Base-by-base conservation (phyloP, 164 flowering plant species). In the Vitis riparia region DNA sequence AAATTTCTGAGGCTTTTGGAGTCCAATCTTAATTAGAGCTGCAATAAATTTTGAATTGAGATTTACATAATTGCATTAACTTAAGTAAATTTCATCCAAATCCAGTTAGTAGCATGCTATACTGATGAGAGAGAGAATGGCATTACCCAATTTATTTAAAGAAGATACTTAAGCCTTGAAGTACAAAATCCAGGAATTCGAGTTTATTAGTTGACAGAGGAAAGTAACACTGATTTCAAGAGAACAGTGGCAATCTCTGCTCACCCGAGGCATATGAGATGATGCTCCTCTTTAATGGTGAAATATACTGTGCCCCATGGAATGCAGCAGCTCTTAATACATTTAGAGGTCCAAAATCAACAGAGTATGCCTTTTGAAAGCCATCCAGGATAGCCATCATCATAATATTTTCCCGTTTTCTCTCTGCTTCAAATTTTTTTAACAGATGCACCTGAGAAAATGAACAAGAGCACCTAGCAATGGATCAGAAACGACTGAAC, bases 361-460 rank as follows among this genome's bases (percentile, higher is more conserved):
- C 81, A 5, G 97, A 88, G 75, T 87, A 96, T 15, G 90, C 97
- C 82, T 96, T 93, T 83, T 96, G 98, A 78, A 96, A 81, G 16
- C 97, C 92, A 70, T 96, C 99, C 37, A 96, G 72, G 66, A 93
- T 76, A 12, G 93, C 91, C 87, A 90, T 90, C 99, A 96, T 91
- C 63, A 78, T 48, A 37, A 87, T 70, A 67, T 91, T 96, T 51
- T 89, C 89, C 9, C 83, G 72, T 74, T 91, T 91, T 77, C 99
- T 91, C 51, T 93, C 97, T 16, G 83, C 80, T 81, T 93, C 98
- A 51, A 78, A 92, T 72, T 80, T 91, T 83, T 79, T 86, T 58
- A 96, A 75, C 70, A 91, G 68, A 16, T 87, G 79, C 17, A 89
- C 77, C 99, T 95, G 87, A 73, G 75, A 2, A 56, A 13, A 51